A percentile compares a stretch with the other conserved stretches of the same genome.
phyloP scores from a whole-genome alignment of 2,329 filamentous ascomycete species.

The Capronia epimyces region DNA sequence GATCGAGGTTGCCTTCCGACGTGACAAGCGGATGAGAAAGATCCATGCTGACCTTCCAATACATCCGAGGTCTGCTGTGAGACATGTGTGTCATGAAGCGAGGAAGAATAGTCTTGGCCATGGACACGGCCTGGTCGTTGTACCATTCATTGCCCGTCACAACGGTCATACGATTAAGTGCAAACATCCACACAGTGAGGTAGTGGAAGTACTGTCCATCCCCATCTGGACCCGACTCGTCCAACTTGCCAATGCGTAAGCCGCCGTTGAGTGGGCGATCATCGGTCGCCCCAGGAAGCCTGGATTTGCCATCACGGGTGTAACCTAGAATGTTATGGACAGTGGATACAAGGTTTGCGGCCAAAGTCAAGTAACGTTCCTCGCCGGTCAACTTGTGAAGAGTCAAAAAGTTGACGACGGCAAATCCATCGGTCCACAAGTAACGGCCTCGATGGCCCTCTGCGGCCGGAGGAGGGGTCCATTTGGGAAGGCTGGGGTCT shows the following conservation, averaged over 20 bases:
- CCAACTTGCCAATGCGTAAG: constrained; percentile 53
- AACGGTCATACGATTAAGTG: constrained; percentile 50
- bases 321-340: constrained; percentile 52
- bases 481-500: constrained; percentile 33
- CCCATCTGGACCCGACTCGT: constrained; percentile 46
- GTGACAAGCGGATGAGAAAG: constrained; percentile 45
- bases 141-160: constrained; percentile 45
- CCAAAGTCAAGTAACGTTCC: constrained; percentile 46
- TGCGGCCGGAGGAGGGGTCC: constrained; percentile 48
- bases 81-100: constrained; percentile 45
- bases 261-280: constrained; percentile 50
- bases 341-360: constrained; percentile 44
- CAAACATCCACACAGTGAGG: constrained; percentile 59
- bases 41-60: constrained; percentile 54
- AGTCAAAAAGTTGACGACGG: constrained; percentile 55
- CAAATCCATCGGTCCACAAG: constrained; percentile 58
- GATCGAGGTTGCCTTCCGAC: constrained; percentile 53
- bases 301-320: constrained; percentile 45
- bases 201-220: constrained; percentile 61
- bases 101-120: constrained; percentile 51
- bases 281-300: constrained; percentile 50
- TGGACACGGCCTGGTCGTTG: constrained; percentile 48
- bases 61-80: constrained; percentile 40
- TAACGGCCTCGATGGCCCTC: constrained; percentile 55
- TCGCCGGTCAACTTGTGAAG: constrained; percentile 42